Base-by-base conservation (phyloP, 2,329 filamentous ascomycete genomes). In the Epichloe elymi region DNA sequence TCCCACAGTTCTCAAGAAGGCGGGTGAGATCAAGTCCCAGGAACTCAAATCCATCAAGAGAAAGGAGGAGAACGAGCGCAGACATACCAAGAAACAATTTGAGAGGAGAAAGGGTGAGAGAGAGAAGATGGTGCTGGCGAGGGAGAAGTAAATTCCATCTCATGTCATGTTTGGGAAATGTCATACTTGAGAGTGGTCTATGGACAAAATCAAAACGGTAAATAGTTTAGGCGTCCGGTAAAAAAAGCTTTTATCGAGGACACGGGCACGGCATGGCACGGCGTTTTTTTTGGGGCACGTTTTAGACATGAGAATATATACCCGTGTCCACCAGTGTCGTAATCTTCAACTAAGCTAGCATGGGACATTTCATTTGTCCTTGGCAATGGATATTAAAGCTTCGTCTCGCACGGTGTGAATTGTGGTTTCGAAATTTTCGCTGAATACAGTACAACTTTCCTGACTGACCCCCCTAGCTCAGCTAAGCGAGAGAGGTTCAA, bases 1-100 rank as follows among this genome's bases (percentile, higher is more conserved):
- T 55, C 93, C 93, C 19, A 88, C 89, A 74, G 82, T 89, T 52
- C 82, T 97, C 58, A 96, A 95, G 83, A 97, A 96, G 79, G 91
- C 91, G 4, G 82, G 78, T 46, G 86, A 95, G 74, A 97, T 97
- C 70, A 98, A 98, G 80, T 72, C 73, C 52, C 88, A 94, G 63
- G 93, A 97, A 68, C 67, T 96, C 60, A 82, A 82, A 67, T 80
- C 87, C 36, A 86, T 96, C 66, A 95, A 95, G 80, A 77, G 88
- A 60, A 83, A 83, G 59, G 87, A 95, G 62, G 93, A 98, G 74
- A 98, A 98, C 65, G 87, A 95, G 69, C 79, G 93, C 58, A 88
- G 87, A 67, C 91, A 98, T 67, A 85, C 82, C 53, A 88, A 85
- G 74, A 91, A 93, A 74, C 84, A 88, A 60, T 80, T 85, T 59